These are phyloP conservation scores for Phytopythium aichiense DNA, from an alignment of 352 stramenopile species.

Conservation along the genomic window DNA sequence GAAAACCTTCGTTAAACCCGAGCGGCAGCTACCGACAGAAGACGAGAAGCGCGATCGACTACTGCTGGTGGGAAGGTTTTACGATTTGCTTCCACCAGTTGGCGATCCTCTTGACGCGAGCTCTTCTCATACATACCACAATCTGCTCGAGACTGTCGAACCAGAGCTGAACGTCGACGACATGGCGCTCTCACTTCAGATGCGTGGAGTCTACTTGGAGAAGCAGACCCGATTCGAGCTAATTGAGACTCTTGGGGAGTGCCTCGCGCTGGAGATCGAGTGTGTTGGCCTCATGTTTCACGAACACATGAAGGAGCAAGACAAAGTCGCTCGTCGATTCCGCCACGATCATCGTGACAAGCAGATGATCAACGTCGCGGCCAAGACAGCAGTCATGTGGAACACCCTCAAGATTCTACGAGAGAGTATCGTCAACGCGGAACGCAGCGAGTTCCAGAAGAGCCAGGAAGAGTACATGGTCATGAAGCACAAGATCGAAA, in stretches of 20 bases:
- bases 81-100: conserved; percentile 31
- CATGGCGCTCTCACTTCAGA: conserved; percentile 50
- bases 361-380: conserved; percentile 24
- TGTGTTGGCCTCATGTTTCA: conserved; percentile 63
- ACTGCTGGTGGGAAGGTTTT: conserved; percentile 47
- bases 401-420: conserved; percentile 41
- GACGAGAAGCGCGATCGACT: conserved; percentile 41
- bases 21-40: conserved; percentile 27
- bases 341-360: conserved; percentile 50
- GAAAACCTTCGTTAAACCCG: conserved; percentile 43
- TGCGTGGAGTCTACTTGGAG: conserved; percentile 53
- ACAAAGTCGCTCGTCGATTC: conserved; percentile 40
- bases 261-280: conserved; percentile 60
- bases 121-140: conserved; percentile 18
- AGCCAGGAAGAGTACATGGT: conserved; percentile 44
- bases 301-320: conserved; percentile 62
- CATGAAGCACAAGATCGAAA: conserved; percentile 54
- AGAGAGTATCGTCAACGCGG: conserved; percentile 34
- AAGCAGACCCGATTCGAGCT: conserved; percentile 58
- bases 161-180: conserved; percentile 64
- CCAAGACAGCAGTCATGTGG: conserved; percentile 42
- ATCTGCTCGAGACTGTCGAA: conserved; percentile 57
- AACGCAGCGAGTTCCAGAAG: conserved; percentile 31
- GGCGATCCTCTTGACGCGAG: conserved; percentile 11
- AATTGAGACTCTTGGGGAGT: conserved; percentile 52